Evolutionary conservation across 1,139 yeast species (phyloP).

Genomic region (Debaryomyces singareniensis): DNA sequence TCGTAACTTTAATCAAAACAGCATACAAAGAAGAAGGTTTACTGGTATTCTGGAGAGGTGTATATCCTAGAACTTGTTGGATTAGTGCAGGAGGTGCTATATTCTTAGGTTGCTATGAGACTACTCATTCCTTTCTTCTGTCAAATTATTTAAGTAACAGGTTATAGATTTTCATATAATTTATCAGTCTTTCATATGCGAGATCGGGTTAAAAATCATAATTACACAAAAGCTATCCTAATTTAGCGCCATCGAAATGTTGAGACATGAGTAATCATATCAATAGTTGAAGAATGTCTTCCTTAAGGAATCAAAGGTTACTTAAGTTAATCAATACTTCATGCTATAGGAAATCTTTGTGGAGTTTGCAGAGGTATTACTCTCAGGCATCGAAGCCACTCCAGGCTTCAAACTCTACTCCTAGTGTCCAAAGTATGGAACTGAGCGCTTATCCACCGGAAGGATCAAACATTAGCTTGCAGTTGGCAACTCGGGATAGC

Average conservation of each 20-base stretch:
- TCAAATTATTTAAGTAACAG: conserved; percentile 2
- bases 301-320: too few species aligned
- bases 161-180: too few species aligned
- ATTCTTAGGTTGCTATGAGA: conserved; percentile 88
- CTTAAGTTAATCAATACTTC: conserved; percentile 2
- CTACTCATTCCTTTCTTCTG: conserved; percentile 37
- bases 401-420: conserved; percentile 14
- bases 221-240: too few species aligned
- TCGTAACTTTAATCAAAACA: conserved; percentile 36
- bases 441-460: conserved; percentile 23
- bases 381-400: conserved; percentile 5
- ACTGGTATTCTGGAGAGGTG: conserved; percentile 66
- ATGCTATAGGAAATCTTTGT: conserved; percentile 1
- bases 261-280: too few species aligned
- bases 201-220: too few species aligned
- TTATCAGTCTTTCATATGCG: too few species aligned
- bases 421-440: conserved; percentile 13
- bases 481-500: conserved; percentile 41
- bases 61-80: conserved; percentile 96
- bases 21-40: conserved; percentile 63
- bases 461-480: conserved; percentile 39
- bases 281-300: too few species aligned
- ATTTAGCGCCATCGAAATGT: too few species aligned
- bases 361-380: conserved; percentile 5
- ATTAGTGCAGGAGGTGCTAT: conserved; percentile 98